phyloP scores from a whole-genome alignment of 2,329 filamentous ascomycete species.

The Ophiostoma triangulosporum region DNA sequence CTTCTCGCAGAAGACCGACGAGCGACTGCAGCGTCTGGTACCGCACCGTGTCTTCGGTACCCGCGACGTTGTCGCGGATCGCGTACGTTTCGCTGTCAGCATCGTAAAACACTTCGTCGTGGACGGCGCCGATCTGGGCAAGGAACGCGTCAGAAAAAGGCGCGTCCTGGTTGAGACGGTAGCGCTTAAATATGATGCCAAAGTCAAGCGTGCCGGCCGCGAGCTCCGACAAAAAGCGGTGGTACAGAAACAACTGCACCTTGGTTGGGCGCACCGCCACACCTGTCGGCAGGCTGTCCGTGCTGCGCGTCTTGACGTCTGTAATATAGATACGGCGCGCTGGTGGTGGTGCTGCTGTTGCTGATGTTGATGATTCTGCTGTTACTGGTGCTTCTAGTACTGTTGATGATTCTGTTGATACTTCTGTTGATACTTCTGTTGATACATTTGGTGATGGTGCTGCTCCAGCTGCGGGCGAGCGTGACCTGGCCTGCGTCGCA shows the following conservation, averaged over 20 bases:
- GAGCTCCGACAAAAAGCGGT: slow-evolving; percentile 66
- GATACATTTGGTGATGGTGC: neutral
- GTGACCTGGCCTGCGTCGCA: neutral
- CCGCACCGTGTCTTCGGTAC: slow-evolving; percentile 19
- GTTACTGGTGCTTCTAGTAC: neutral
- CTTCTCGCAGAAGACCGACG: slow-evolving; percentile 29
- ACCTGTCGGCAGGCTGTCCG: slow-evolving; percentile 48
- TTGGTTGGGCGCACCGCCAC: slow-evolving; percentile 59
- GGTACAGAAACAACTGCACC: slow-evolving; percentile 84
- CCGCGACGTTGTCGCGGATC: slow-evolving; percentile 12
- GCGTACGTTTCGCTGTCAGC: slow-evolving; percentile 10
- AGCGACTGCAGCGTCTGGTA: slow-evolving; percentile 37
- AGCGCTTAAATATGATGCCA: slow-evolving; percentile 53
- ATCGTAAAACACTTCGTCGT: slow-evolving; percentile 45
- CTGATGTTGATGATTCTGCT: neutral
- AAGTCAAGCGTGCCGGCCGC: slow-evolving; percentile 60
- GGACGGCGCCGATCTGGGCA: slow-evolving; percentile 55
- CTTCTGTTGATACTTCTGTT: neutral
- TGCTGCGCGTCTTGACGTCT: slow-evolving; percentile 75
- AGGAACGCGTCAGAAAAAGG: slow-evolving; percentile 71
- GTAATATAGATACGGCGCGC: slow-evolving; percentile 50
- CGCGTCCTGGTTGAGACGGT: slow-evolving; percentile 50
- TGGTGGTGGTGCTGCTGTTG: neutral
- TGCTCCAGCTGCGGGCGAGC: neutral
- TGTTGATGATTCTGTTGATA: neutral